phyloP scores from a whole-genome alignment of 768 basidiomycete species.

The Gyrodon lividus region DNA sequence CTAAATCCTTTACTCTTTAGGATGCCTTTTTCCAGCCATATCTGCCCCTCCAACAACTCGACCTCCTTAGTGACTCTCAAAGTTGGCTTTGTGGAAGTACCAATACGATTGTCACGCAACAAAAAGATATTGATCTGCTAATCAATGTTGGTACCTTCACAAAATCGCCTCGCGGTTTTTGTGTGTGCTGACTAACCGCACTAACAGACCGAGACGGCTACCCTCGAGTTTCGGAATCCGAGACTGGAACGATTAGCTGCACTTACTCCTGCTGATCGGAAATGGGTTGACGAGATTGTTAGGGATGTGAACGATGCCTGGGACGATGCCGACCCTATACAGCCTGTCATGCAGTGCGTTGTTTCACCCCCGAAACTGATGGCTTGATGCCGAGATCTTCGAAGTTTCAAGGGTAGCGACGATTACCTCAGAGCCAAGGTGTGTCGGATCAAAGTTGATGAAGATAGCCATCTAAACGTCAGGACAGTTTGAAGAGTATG shows the following conservation, averaged over 20 bases:
- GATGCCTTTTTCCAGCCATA: slow-evolving; percentile 98
- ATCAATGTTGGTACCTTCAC: slow-evolving; percentile 63
- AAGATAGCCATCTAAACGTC: background rate
- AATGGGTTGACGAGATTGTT: slow-evolving; percentile 97
- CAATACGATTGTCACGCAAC: slow-evolving; percentile 92
- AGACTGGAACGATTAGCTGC: slow-evolving; percentile 74
- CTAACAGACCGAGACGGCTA: slow-evolving; percentile 76
- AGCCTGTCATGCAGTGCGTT: slow-evolving; percentile 64
- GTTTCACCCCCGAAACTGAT: background rate
- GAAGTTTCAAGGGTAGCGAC: slow-evolving; percentile 91
- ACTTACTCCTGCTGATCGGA: slow-evolving; percentile 89
- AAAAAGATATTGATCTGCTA: slow-evolving; percentile 86
- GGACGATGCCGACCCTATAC: slow-evolving; percentile 61
- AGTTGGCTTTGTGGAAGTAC: slow-evolving; percentile 96
- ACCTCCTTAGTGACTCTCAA: slow-evolving; percentile 73
- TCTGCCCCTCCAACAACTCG: slow-evolving; percentile 91
- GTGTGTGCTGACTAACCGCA: background rate
- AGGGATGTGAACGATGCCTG: slow-evolving; percentile 82
- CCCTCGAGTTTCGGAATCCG: slow-evolving; percentile 84
- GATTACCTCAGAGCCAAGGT: slow-evolving; percentile 91
- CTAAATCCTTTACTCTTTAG: slow-evolving; percentile 34
- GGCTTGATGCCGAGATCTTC: slow-evolving; percentile 2
- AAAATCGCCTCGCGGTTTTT: background rate
- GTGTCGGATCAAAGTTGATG: slow-evolving; percentile 4
- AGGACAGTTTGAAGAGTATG: slow-evolving; percentile 84